Conservation (phyloP, 2,329 filamentous ascomycete species). For the Trichophyton mentagrophytes region DNA sequence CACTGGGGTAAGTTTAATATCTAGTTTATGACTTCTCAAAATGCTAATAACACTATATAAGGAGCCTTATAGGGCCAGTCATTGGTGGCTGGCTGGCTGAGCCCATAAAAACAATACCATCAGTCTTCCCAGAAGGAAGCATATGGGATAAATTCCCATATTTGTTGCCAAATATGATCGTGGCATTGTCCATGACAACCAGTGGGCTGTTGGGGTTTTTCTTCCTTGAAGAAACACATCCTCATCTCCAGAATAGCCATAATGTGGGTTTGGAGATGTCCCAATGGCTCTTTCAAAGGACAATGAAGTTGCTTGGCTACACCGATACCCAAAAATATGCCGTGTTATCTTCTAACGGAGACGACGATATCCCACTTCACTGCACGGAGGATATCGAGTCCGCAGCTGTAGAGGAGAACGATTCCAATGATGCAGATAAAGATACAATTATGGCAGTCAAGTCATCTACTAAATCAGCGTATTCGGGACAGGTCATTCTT, state of each 20-base stretch:
- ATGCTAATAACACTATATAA: not conserved
- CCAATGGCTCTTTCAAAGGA: not conserved
- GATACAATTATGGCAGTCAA: not conserved
- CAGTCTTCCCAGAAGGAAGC: not conserved
- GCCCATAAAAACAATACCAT: constrained; percentile 6
- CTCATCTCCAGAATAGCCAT: not conserved
- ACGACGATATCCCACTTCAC: not conserved
- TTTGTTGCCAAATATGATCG: constrained; percentile 8
- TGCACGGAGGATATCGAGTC: not conserved
- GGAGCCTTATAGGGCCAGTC: constrained; percentile 7
- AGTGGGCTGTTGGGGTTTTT: constrained; percentile 6
- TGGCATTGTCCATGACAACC: not conserved
- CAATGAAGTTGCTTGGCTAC: not conserved
- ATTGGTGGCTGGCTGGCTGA: constrained; percentile 9
- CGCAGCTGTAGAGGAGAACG: not conserved
- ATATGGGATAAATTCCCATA: constrained; percentile 10
- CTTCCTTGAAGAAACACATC: constrained; percentile 9
- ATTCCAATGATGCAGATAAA: not conserved
- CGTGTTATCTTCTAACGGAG: not conserved
- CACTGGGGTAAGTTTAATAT: constrained; percentile 6
- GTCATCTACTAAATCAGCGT: not conserved
- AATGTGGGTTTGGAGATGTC: not conserved
- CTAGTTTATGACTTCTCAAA: not conserved
- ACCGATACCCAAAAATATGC: not conserved
- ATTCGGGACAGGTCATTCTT: constrained; percentile 5